Base-by-base conservation (phyloP, 129 eudicot species). In the sunflower (Helianthus annuus) region DNA sequence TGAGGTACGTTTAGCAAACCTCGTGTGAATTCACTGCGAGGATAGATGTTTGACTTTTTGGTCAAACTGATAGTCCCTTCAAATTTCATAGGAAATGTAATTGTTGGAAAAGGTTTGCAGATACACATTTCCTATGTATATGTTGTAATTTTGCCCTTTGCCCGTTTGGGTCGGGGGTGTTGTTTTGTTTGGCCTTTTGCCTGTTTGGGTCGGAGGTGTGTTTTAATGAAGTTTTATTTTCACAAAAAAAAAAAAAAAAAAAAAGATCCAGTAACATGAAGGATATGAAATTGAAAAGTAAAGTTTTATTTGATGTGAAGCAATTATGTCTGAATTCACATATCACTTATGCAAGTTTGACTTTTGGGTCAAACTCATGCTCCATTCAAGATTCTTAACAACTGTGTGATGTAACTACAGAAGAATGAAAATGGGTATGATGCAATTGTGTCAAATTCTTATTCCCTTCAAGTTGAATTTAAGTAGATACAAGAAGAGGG, bases 31-130 rank as follows among this genome's bases (percentile, higher is more conserved):
- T 61, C 38, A 58, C 27, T 42, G 54, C 39, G 22, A 51, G 60
- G 45, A 19, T 52, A 57, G 10, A 54, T 44, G 68, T 56, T 67
- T 67, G 73, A 75, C 67, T 44, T 66, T 75, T 66, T 75, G 48
- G 73, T 75, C 66, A 71, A 71, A 57, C 36, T 53, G 10, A 16
- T 38, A 16, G 3, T 5, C 6, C 12, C 12, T 10, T 53, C 51
- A 69, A 36, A 42, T 52, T 11, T 69, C 38, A 24, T 52, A 7
- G 4, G 24, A 69, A 42, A 11, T 67, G 24, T 68, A 6, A 27
- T 34, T 49, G 29, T n/a, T 49, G 7, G n/a, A 49, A 48, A 19
- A 6, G 60, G 5, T 52, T 51, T 15, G 46, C 40, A 29, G 14
- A 51, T 29, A 24, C 27, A n/a, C n/a, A n/a, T n/a, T n/a, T n/a